Conservation (phyloP, 257 asterid species). For the Mitragyna speciosa region DNA sequence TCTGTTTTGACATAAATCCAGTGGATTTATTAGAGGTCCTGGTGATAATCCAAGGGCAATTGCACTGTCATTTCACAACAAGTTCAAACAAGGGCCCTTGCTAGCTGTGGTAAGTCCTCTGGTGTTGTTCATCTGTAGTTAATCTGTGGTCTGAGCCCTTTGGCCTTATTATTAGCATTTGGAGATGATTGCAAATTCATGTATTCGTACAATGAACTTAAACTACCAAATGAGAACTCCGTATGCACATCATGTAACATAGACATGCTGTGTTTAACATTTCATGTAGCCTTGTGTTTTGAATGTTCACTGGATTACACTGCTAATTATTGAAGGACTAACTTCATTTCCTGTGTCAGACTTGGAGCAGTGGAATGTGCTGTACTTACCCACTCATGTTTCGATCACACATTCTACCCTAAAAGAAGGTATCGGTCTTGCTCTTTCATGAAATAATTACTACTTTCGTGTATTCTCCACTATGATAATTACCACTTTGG, state of each 20-base stretch:
- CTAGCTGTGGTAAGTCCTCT: conserved; percentile 85
- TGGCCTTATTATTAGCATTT: background rate
- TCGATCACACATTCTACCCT: conserved; percentile 54
- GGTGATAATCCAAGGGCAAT: conserved; percentile 86
- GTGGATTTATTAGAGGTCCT: conserved; percentile 98
- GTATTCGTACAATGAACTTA: background rate
- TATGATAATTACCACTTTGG: background rate
- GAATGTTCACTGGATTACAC: background rate
- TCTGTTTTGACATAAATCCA: conserved; percentile 31
- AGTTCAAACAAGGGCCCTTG: conserved; percentile 90
- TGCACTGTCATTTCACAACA: conserved; percentile 81
- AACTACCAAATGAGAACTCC: background rate
- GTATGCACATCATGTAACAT: background rate
- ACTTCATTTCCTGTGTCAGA: conserved; percentile 45
- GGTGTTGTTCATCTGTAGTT: conserved; percentile 2
- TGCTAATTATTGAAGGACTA: conserved; percentile 4
- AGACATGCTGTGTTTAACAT: background rate
- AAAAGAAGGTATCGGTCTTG: conserved; percentile 10
- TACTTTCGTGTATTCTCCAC: too few relatives aligned
- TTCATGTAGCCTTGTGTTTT: background rate
- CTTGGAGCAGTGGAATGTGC: conserved; percentile 98
- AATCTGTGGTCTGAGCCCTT: background rate
- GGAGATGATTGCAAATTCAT: background rate
- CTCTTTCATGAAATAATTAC: background rate
- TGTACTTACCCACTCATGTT: conserved; percentile 93